Conservation (phyloP, 805 yeast genomes). For the Ogataea henricii region DNA sequence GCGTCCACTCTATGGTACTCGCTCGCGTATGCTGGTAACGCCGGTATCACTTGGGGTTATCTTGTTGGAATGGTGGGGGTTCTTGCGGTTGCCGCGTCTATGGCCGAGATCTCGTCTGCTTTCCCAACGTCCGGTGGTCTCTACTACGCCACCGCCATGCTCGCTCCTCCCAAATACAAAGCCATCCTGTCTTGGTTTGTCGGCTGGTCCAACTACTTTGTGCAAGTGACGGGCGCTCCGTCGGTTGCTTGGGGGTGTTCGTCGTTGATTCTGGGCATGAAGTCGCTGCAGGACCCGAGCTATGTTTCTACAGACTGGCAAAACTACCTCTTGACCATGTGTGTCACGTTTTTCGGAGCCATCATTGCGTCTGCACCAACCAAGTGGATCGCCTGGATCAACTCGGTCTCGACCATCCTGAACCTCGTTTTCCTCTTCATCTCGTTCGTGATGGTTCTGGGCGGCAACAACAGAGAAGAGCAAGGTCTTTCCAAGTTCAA, state of each 20-base stretch:
- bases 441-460: slow-evolving; percentile 54
- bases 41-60: slow-evolving; percentile 65
- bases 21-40: slow-evolving; percentile 59
- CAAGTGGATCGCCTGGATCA: slow-evolving; percentile 52
- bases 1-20: slow-evolving; percentile 63
- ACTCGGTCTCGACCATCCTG: slow-evolving; percentile 48
- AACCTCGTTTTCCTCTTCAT: slow-evolving; percentile 51
- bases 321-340: slow-evolving; percentile 50
- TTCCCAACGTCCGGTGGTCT: slow-evolving; percentile 69
- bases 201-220: slow-evolving; percentile 65
- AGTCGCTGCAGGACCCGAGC: slow-evolving; percentile 39
- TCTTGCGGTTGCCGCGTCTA: slow-evolving; percentile 54
- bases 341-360: slow-evolving; percentile 49
- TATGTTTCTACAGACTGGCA: slow-evolving; percentile 51
- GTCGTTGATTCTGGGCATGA: slow-evolving; percentile 54
- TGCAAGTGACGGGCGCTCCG: slow-evolving; percentile 62
- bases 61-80: slow-evolving; percentile 57
- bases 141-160: slow-evolving; percentile 63
- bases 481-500: slow-evolving; percentile 49
- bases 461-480: slow-evolving; percentile 42
- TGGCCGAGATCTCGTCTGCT: slow-evolving; percentile 65
- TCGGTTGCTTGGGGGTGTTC: slow-evolving; percentile 62
- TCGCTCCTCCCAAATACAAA: slow-evolving; percentile 56
- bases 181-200: slow-evolving; percentile 61
- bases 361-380: slow-evolving; percentile 55